A percentile compares a stretch with the other conserved stretches of the same genome.
Conservation (phyloP, 352 stramenopile genomes). For the Phytophthora cajani region DNA sequence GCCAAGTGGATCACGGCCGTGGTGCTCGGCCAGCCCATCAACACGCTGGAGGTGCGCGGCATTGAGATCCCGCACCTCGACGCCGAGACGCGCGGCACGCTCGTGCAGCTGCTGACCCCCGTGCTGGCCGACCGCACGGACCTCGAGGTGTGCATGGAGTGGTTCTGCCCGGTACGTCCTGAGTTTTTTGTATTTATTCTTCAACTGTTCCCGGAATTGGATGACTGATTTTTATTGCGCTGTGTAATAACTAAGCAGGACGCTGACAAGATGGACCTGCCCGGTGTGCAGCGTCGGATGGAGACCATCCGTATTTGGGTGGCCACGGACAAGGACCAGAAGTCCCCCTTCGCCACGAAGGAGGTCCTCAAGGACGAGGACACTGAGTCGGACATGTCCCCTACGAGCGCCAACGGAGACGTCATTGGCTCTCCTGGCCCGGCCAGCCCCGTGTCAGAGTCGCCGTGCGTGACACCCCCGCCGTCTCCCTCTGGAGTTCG, state of each 20-base stretch:
- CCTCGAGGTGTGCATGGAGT: constrained; percentile 89
- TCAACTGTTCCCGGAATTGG: constrained; percentile 15
- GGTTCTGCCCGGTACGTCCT: constrained; percentile 77
- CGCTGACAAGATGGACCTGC: constrained; percentile 63
- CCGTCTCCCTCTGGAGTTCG: constrained; percentile 51
- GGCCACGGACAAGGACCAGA: constrained; percentile 85
- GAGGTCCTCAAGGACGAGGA: constrained; percentile 66
- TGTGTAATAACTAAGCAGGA: constrained; percentile 42
- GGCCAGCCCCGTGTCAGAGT: constrained; percentile 55
- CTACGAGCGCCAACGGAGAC: constrained; percentile 49
- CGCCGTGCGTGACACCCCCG: constrained; percentile 47
- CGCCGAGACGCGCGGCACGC: constrained; percentile 65
- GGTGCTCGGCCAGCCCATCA: constrained; percentile 71
- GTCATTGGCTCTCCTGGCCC: constrained; percentile 60
- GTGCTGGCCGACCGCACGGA: constrained; percentile 83
- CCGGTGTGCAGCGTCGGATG: constrained; percentile 61
- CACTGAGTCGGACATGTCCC: constrained; percentile 70
- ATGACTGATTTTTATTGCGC: not conserved
- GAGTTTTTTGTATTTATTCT: constrained; percentile 18
- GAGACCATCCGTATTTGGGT: constrained; percentile 91
- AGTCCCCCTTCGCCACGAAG: constrained; percentile 71
- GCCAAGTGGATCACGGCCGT: constrained; percentile 87
- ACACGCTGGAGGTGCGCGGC: constrained; percentile 75
- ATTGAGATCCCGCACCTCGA: constrained; percentile 89
- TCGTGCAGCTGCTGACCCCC: constrained; percentile 83